Percentiles rank a stretch among this genome's conserved stretches.
Evolutionary conservation across 2,329 filamentous ascomycete genomes (phyloP).

Genomic region (Tolypocladium sp.): DNA sequence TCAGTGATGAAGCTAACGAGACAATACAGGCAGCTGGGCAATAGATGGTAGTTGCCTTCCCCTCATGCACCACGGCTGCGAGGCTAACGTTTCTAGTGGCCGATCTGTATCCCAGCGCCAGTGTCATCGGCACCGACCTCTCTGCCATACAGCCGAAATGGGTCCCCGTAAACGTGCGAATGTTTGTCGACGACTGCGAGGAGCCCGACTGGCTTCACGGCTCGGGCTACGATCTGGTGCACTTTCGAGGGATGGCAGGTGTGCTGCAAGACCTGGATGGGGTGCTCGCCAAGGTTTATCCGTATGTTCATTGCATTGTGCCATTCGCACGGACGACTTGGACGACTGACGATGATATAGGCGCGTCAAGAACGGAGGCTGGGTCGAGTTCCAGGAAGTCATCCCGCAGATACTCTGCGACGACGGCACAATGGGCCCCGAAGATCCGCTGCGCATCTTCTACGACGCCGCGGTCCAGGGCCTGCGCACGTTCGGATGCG

Average conservation of each 20-base stretch:
- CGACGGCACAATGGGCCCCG: constrained; percentile 30
- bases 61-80: not conserved
- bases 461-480: constrained; percentile 20
- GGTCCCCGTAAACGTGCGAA: constrained; percentile 51
- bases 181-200: constrained; percentile 53
- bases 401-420: constrained; percentile 31
- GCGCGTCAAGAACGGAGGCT: constrained; percentile 36
- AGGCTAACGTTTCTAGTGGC: constrained; percentile 19
- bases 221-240: constrained; percentile 46
- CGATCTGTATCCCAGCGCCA: constrained; percentile 29
- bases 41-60: constrained; percentile 28
- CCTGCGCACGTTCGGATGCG: constrained; percentile 26
- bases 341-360: constrained; percentile 10
- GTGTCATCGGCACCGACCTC: constrained; percentile 31
- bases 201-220: constrained; percentile 47
- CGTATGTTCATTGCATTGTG: constrained; percentile 13
- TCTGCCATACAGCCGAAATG: constrained; percentile 36
- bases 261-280: constrained; percentile 41
- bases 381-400: constrained; percentile 41
- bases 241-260: constrained; percentile 38
- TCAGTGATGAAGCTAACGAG: not conserved
- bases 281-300: constrained; percentile 30
- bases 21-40: constrained; percentile 37
- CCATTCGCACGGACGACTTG: not conserved
- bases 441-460: constrained; percentile 27